phyloP scores from a whole-genome alignment of 352 stramenopile species.

The Phytophthora sp. region DNA sequence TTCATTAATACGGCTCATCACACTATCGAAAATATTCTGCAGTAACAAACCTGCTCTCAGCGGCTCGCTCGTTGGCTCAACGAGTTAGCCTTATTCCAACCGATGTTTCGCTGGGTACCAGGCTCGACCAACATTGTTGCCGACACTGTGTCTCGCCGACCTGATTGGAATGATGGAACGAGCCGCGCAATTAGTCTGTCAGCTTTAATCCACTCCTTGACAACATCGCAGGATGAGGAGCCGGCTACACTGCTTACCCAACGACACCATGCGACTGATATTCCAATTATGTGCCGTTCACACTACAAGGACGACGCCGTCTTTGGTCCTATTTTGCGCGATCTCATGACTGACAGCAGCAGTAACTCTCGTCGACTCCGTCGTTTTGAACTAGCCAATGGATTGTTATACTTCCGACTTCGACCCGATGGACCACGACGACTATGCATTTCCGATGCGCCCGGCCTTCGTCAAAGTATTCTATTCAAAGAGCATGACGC shows the following conservation, averaged over 20 bases:
- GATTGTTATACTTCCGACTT: constrained; percentile 6
- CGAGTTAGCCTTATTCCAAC: constrained; percentile 16
- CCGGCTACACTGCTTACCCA: background rate
- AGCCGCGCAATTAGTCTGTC: constrained; percentile 3
- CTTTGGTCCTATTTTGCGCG: background rate
- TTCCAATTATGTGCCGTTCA: background rate
- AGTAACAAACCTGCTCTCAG: constrained; percentile 6
- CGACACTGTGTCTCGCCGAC: background rate
- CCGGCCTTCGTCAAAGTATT: constrained; percentile 1
- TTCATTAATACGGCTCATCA: constrained; percentile 8
- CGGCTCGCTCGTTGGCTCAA: background rate
- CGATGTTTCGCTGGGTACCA: constrained; percentile 12
- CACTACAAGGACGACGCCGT: background rate
- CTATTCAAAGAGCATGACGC: constrained; percentile 1
- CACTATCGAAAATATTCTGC: constrained; percentile 6
- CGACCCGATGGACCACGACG: background rate
- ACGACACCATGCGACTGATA: background rate
- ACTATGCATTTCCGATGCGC: constrained; percentile 4
- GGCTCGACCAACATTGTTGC: constrained; percentile 6
- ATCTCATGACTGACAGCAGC: background rate
- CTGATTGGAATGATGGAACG: constrained; percentile 11
- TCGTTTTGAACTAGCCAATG: background rate
- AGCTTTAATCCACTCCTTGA: background rate
- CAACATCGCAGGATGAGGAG: background rate
- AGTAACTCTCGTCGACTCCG: background rate